Base-by-base conservation (phyloP, 768 basidiomycete species). In the Pulveroboletus sp. region DNA sequence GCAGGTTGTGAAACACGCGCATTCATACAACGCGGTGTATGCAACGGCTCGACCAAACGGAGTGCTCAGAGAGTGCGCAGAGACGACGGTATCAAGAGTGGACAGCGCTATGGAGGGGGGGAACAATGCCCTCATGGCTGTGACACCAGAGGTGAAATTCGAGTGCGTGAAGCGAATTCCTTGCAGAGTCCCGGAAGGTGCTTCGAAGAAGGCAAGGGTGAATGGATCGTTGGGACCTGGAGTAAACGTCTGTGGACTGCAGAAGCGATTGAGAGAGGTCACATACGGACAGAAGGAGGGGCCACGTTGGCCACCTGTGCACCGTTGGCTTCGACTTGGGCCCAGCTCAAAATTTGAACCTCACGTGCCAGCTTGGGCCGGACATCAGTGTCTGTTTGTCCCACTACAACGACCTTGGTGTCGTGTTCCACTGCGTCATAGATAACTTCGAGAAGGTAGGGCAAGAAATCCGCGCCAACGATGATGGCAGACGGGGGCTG, bases 71-170 rank as follows among this genome's bases (percentile, higher is more conserved):
- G 85, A 74, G 61, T 89, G 80, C 3, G 80, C 79, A 24, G 89
- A 93, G 10, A 86, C 75, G 31, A 97, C 71, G 7, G 85, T 88
- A 65, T 96, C 93, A 45, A 86, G 66, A 6, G 83, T 70, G 5
- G 86, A 80, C 37, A 92, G 58, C 11, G 80, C 72, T 58, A 82
- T 81, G 21, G 86, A 79, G 9, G 82, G 71, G 3, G 93, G 92
- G 57, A 95, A 80, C 18, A 93, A 64, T 5, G 83, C 79, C 32
- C 87, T 83, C 21, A 82, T 72, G 3, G 86, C 87, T 0, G 90
- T 82, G n/a, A 93, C 85, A 31, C 90, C 93, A 4, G 93, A 89
- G 3, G 91, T 94, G 50, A 95, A 63, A 56, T 92, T 93, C 65
- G 87, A 78, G 64, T 93, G 89, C 0, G 89, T 89, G 30, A 93